These are phyloP conservation scores for Zoysia japonica DNA, from an alignment of 176 grass and related monocot species.

Conservation along the genomic window DNA sequence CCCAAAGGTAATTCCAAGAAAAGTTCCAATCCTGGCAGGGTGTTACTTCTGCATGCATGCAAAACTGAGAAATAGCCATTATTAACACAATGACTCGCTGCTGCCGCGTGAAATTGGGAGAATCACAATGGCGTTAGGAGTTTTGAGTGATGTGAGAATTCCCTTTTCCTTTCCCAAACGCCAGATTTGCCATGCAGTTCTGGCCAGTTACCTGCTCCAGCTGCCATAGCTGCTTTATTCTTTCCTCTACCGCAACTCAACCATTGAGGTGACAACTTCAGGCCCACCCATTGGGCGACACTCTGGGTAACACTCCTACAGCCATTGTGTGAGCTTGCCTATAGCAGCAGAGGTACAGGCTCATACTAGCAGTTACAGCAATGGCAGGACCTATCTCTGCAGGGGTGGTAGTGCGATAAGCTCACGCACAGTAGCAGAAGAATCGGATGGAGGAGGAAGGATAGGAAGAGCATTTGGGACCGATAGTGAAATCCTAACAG, in stretches of 20 bases:
- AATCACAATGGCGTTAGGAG: neutral
- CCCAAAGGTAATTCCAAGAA: neutral
- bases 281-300: neutral
- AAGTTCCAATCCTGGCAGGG: neutral
- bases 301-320: neutral
- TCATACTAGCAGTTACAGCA: neutral
- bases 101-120: too few relatives aligned
- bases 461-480: neutral
- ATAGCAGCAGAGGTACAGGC: neutral
- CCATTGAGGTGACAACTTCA: neutral
- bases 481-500: neutral
- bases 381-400: neutral
- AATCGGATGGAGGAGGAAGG: neutral
- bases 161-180: neutral
- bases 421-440: neutral
- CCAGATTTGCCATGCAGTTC: neutral
- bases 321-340: neutral
- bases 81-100: neutral
- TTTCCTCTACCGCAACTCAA: neutral
- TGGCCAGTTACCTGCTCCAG: neutral
- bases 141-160: neutral
- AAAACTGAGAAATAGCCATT: neutral
- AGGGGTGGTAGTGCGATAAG: neutral
- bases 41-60: neutral
- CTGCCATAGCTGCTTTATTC: neutral